Base-by-base conservation (phyloP, 2,329 filamentous ascomycete genomes). In the Aspergillus fumigatiaffinis region DNA sequence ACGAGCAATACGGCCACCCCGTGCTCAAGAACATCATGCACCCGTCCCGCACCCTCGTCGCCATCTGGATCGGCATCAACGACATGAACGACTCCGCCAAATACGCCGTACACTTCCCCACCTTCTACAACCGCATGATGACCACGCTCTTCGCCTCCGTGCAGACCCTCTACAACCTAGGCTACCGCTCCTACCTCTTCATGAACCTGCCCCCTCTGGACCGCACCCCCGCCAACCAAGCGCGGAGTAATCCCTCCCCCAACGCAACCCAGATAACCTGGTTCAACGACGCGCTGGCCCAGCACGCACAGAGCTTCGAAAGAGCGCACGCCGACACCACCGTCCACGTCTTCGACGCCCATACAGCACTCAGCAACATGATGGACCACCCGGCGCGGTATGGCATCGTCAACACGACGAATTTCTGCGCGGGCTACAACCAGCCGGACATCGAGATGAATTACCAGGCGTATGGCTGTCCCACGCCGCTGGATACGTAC, bases 11-110 rank as follows among this genome's bases (percentile, higher is more conserved):
- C 58, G 81, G 70, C 8, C 69, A 80, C 51, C 73, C 73, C 0
- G 74, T 75, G 10, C 71, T 81, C 3, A 57, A 51, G 8, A 44
- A 63, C 8, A 51, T 76, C 20, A 63, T 77, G 5, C 23, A 57
- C 9, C 68, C 74, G 17, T 61, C 69, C 3, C 68, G 56, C 20
- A 74, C 78, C 1, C 70, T 84, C 1, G 75, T 83, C 0, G 77
- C 78, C 2, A 66, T 83, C 41, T 85, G 79, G 78, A 85, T 84
- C 49, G 83, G 80, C 2, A 71, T 84, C 57, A 85, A 85, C 64
- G 82, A 85, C 56, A 81, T 85, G 59, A 76, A 74, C 60, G 82
- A 85, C 63, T 77, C 77, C 6, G 72, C 69, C 14, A 74, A 77
- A 44, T 77, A 76, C 50, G 72, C 70, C 32, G 72, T 78, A 12